Evolutionary conservation across 1,284 basidiomycete genomes (phyloP).

Genomic region (Cutaneotrichosporon cutaneum): DNA sequence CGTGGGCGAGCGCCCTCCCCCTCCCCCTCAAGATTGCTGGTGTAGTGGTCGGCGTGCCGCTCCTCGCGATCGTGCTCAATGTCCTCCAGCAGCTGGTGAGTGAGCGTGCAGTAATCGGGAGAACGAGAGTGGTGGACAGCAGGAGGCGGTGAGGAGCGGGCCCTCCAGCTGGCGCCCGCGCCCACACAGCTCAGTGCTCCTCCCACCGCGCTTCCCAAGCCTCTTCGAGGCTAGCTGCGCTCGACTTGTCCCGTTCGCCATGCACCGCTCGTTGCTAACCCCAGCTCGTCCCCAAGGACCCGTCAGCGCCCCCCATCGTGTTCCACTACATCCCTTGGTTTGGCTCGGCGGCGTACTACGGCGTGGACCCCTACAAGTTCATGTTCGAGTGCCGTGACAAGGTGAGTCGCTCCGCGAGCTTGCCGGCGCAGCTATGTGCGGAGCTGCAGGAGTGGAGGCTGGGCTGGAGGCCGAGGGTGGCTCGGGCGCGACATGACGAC

Average conservation of each 20-base stretch:
- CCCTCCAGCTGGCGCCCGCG: background rate
- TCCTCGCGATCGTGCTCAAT: conserved; percentile 59
- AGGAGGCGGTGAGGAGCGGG: background rate
- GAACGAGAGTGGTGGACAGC: too few species aligned
- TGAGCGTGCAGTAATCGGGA: conserved; percentile 11
- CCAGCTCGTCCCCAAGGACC: conserved; percentile 61
- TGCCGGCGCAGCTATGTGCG: too few species aligned
- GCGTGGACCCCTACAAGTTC: conserved; percentile 76
- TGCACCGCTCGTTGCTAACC: conserved; percentile 13
- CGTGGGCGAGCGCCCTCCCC: conserved; percentile 43
- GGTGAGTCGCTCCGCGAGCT: too few species aligned
- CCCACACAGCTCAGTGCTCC: background rate
- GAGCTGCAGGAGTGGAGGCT: background rate
- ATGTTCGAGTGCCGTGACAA: conserved; percentile 74
- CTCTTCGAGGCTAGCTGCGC: background rate
- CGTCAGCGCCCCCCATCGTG: conserved; percentile 67
- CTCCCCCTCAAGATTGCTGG: conserved; percentile 18
- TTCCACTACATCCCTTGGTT: conserved; percentile 76
- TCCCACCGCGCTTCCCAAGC: background rate
- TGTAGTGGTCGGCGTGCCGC: conserved; percentile 49
- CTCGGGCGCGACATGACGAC: too few species aligned
- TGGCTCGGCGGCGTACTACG: conserved; percentile 72
- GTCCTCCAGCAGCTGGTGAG: conserved; percentile 63
- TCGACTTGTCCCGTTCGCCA: too few species aligned
- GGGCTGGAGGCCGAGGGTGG: too few species aligned